Percentiles rank a stretch among this genome's conserved stretches.
These are phyloP conservation scores for Paracoccidioides lutzii DNA, from an alignment of 2,329 filamentous ascomycete genomes.

Conservation along the genomic window DNA sequence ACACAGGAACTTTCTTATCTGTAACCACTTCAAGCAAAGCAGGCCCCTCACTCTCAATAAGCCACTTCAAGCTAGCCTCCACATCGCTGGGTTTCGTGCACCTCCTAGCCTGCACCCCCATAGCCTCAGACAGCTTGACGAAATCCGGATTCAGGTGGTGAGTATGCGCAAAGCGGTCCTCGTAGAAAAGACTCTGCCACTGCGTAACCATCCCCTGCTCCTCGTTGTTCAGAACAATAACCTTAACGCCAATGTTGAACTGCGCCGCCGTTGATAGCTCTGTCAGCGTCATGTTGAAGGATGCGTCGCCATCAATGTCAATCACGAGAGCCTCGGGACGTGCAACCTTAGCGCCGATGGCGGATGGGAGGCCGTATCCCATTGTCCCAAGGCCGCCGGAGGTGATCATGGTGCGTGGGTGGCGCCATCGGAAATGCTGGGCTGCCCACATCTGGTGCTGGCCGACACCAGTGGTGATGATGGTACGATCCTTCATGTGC, in stretches of 20 bases:
- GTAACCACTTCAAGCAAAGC: conserved; percentile 85
- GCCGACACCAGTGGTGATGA: conserved; percentile 88
- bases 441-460: conserved; percentile 99
- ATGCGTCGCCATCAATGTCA: conserved; percentile 96
- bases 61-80: conserved; percentile 67
- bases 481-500: conserved; percentile 65
- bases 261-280: conserved; percentile 87
- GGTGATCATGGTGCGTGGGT: conserved; percentile 88
- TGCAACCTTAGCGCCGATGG: conserved; percentile 88
- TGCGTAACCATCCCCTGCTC: conserved; percentile 98
- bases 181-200: conserved; percentile 96
- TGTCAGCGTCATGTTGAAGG: conserved; percentile 96
- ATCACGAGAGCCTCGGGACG: conserved; percentile 72
- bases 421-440: conserved; percentile 89
- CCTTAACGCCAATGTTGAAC: conserved; percentile 93
- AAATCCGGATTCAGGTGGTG: conserved; percentile 96
- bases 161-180: conserved; percentile 82
- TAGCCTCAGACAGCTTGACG: conserved; percentile 80
- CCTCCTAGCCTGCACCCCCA: conserved; percentile 67
- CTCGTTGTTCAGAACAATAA: conserved; percentile 91
- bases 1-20: conserved; percentile 67
- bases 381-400: conserved; percentile 92
- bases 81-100: conserved; percentile 65
- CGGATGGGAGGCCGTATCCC: conserved; percentile 88
- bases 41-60: conserved; percentile 81